Evolutionary conservation across 345 rosid genomes (phyloP), one percentile per base, ranked within the genome.

Genomic region (Reutealis trisperma): DNA sequence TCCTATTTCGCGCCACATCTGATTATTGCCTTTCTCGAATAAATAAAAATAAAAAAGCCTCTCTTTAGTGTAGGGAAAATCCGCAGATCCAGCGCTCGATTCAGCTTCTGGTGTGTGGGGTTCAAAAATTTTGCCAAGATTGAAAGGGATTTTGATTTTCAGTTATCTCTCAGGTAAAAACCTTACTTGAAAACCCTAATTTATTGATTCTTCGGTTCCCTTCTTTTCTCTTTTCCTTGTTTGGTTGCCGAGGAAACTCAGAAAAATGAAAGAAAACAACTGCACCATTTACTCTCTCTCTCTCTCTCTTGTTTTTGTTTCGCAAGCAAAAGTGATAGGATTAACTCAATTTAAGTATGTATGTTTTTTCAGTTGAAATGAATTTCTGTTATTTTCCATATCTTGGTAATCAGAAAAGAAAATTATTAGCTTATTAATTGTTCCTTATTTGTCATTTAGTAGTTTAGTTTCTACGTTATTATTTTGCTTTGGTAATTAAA

Each of bases 161-260:
- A 12, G 14, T 16, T 11, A 10, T 0, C 5, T 63, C 67, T 63
- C n/a, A 32, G 67, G 44, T 63, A 16, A 15, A 32, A 71, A 12
- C 62, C 49, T 55, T 11, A 34, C 74, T 71, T 55, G 32, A 22
- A 9, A 71, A 32, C 63, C 74, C 30, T 71, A 68, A 49, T 52
- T 7, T 18, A 2, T 4, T 1, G 37, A 34, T 34, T 34, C 37
- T 34, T 34, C 37, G 37, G 37, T 34, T 34, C 3, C 37, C 2
- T 47, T 25, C 72, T 15, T 47, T 7, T 15, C 5, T 47, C 6
- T 32, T 9, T 70, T 70, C 34, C 30, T 62, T 71, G 74, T 54
- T 71, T 32, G 74, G 47, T 55, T 70, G 8, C 47, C 22, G 30
- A 32, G 63, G 34, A 71, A 55, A 0, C 44, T 71, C 63, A 34